These are phyloP conservation scores for Candida verbasci DNA, from an alignment of 805 yeast species.

Conservation along the genomic window DNA sequence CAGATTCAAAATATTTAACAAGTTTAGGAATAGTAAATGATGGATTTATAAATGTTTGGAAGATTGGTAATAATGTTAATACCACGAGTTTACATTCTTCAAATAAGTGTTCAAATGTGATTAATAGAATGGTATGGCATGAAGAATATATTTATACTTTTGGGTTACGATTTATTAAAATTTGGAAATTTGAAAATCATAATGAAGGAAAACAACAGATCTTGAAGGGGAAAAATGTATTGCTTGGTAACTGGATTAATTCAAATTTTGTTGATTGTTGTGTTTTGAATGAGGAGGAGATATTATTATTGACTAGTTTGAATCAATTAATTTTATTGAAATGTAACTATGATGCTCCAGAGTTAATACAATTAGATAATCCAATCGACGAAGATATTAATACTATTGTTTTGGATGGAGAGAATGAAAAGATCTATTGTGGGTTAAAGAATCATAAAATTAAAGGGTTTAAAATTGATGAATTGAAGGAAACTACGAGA, in stretches of 20 bases:
- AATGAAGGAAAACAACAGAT: conserved; percentile 15
- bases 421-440: conserved; percentile 23
- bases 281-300: conserved; percentile 29
- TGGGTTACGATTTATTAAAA: conserved; percentile 58
- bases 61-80: conserved; percentile 15
- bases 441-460: conserved; percentile 11
- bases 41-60: conserved; percentile 66
- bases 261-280: conserved; percentile 45
- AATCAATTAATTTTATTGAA: conserved; percentile 29
- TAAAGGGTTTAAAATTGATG: conserved; percentile 9
- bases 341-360: conserved; percentile 17
- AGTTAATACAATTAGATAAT: conserved; percentile 12
- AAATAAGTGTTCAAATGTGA: conserved; percentile 59
- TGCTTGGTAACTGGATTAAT: conserved; percentile 47
- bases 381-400: conserved; percentile 14
- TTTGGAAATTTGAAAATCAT: conserved; percentile 48
- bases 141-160: conserved; percentile 46
- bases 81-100: conserved; percentile 44
- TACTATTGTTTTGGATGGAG: conserved; percentile 17
- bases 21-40: conserved; percentile 68
- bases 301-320: conserved; percentile 30
- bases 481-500: conserved; percentile 5
- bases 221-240: conserved; percentile 56
- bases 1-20: conserved; percentile 51
- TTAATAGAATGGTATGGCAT: conserved; percentile 57